Base-by-base conservation (phyloP, 257 asterid genomes). In the Plantago major region DNA sequence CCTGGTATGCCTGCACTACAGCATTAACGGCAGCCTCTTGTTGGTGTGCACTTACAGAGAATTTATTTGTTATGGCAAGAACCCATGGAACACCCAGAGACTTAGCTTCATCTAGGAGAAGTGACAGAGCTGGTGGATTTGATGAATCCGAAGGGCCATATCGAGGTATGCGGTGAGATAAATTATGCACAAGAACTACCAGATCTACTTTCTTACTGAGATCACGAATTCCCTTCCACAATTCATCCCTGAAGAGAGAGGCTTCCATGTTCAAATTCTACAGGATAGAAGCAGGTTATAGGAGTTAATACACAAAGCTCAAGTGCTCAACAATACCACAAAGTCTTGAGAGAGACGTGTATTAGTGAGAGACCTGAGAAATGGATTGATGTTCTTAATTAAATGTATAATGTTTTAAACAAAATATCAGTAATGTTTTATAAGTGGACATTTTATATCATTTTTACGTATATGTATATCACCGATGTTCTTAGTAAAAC, bases 1-100 rank as follows among this genome's bases (percentile, higher is more conserved):
- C 94, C 68, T 85, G 92, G 78, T 93, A 89, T 64, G 94, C 96
- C 74, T 85, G 83, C 60, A 93, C 51, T 46, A 83, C 95, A 42
- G 84, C 79, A 65, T 78, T 78, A 58, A 93, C 82, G 44, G 90
- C 89, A 49, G 84, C 73, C 75, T 79, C 89, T 66, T 93, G 97
- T 79, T 85, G 94, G 74, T 93, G 94, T 16, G 99, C 99, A 30
- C 99, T 93, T 60, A 93, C 97, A 15, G 99, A 93, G 70, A 87
- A 93, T 63, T 87, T 89, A 83, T 93, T 89, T 46, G 97, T 93
- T 62, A 93, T 74, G 55, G 95, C 96, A 49, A 93, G 97, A 63
- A 87, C 81, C 96, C 97, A 93, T 33, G 99, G 99, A 52, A 87
- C 77, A 52, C 99, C 97, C 18, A 89, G 82, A 60, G 95, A 89